Base-by-base conservation (phyloP, 2,329 filamentous ascomycete genomes). In the Sclerotinia borealis region DNA sequence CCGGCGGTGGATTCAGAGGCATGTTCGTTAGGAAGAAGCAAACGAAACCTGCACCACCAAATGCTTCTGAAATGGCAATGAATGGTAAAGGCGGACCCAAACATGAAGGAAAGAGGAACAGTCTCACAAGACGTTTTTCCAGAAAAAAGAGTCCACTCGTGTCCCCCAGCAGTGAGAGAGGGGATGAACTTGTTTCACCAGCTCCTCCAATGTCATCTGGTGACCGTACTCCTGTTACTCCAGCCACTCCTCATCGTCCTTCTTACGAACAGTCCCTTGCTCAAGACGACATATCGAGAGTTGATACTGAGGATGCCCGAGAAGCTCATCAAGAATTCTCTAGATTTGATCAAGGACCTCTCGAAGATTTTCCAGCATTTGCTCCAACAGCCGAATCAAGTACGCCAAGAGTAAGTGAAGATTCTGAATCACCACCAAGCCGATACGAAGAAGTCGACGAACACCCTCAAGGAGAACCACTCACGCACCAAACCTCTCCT, bases 291-390 rank as follows among this genome's bases (percentile, higher is more conserved):
- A 73, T 85, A 5, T 88, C 89, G 7, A 83, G 82, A 5, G 80
- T 88, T 41, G 83, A 85, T 70, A 86, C 81, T 0, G 76, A 78
- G 10, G 84, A 90, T 66, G 82, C 81, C 9, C 76, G 78, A 48
- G 82, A 88, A 68, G 83, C 85, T n/a, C 78, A 80, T 37, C 77
- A 82, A 13, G 87, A 87, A 63, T 86, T 86, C 68, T 79, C 83
- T 19, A 81, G 79, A 29, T 98, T 98, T 72, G 90, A 95, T 72
- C 93, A 98, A 77, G 95, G 93, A 2, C 95, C 95, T 1, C 82
- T 97, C 29, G 76, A 84, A 11, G 92, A 98, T 63, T 90, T 95
- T 75, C 93, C 95, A 3, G 91, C 92, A 1, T 96, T 96, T 72
- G 81, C 85, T 13, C 91, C 91, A 0, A 80, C 68, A 1, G 43